A percentile compares a stretch with the other conserved stretches of the same genome.
Evolutionary conservation across 2,329 filamentous ascomycete species (phyloP).

Genomic region (Decorospora gaudefroyi): DNA sequence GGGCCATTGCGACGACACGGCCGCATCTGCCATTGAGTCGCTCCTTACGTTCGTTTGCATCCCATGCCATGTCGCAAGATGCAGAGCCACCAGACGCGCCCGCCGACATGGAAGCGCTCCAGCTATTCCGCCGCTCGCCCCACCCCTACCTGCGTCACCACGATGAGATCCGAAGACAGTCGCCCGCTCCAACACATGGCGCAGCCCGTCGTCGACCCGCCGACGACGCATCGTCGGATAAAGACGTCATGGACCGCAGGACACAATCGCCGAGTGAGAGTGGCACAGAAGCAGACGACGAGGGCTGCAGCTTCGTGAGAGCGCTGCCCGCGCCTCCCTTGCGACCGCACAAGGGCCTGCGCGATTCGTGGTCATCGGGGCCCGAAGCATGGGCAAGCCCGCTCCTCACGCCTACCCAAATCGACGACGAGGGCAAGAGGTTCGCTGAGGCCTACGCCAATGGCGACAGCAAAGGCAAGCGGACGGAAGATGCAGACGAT

Average conservation of each 20-base stretch:
- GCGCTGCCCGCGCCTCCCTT: slow-evolving; percentile 79
- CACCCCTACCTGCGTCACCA: slow-evolving; percentile 46
- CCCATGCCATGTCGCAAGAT: slow-evolving; percentile 12
- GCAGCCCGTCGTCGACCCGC: slow-evolving; percentile 16
- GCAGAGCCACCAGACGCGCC: slow-evolving; percentile 22
- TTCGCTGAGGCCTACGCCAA: slow-evolving; percentile 48
- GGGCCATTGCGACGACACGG: not conserved
- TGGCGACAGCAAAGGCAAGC: slow-evolving; percentile 21
- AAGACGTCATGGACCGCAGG: slow-evolving; percentile 34
- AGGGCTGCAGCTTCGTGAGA: slow-evolving; percentile 74
- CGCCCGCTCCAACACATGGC: slow-evolving; percentile 11
- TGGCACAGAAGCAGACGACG: slow-evolving; percentile 93
- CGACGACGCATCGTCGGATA: slow-evolving; percentile 30
- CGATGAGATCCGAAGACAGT: slow-evolving; percentile 30
- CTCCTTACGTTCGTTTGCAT: not conserved
- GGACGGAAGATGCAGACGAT: slow-evolving; percentile 23
- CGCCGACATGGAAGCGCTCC: slow-evolving; percentile 38
- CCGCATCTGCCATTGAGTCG: not conserved
- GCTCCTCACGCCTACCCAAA: slow-evolving; percentile 53
- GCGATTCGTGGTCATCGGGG: slow-evolving; percentile 54
- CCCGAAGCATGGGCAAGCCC: slow-evolving; percentile 45
- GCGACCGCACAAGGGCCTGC: slow-evolving; percentile 76
- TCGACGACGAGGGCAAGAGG: slow-evolving; percentile 54
- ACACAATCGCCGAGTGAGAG: slow-evolving; percentile 71
- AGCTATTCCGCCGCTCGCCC: slow-evolving; percentile 46